Percentiles rank a stretch among this genome's conserved stretches.
phyloP scores from a whole-genome alignment of 768 basidiomycete genomes.

The Leccinum rimulosum region DNA sequence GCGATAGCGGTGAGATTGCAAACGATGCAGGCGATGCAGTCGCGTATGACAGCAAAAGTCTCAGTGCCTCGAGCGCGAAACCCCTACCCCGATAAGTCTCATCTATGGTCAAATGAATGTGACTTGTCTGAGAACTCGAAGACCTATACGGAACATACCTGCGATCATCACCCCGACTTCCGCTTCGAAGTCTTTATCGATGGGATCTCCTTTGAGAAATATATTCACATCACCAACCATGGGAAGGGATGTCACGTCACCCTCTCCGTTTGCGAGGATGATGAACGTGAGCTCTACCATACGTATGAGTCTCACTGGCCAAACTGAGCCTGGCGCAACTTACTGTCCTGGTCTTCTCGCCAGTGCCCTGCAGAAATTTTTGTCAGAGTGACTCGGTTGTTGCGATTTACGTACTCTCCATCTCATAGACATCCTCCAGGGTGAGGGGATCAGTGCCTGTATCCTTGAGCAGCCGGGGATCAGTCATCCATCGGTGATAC shows the following conservation, averaged over 20 bases:
- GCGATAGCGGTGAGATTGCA: constrained; percentile 11
- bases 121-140: neutral
- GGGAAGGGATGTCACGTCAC: constrained; percentile 37
- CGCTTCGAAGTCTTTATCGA: constrained; percentile 54
- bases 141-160: constrained; percentile 38
- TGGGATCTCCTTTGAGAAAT: constrained; percentile 63
- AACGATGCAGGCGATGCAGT: constrained; percentile 40
- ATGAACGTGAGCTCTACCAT: constrained; percentile 82
- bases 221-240: constrained; percentile 96
- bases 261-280: constrained; percentile 50
- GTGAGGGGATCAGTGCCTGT: constrained; percentile 86
- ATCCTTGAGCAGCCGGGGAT: constrained; percentile 63
- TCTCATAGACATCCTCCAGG: constrained; percentile 79
- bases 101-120: constrained; percentile 42
- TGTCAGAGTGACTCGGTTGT: neutral
- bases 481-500: constrained; percentile 89
- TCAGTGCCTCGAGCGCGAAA: constrained; percentile 58
- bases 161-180: constrained; percentile 96
- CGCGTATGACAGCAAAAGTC: constrained; percentile 66
- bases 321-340: neutral
- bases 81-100: constrained; percentile 66
- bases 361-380: constrained; percentile 60
- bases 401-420: constrained; percentile 66
- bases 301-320: neutral
- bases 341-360: constrained; percentile 83